A percentile compares a stretch with the other conserved stretches of the same genome.
phyloP scores from a whole-genome alignment of 1,139 yeast genomes.

The Diutina sp. region DNA sequence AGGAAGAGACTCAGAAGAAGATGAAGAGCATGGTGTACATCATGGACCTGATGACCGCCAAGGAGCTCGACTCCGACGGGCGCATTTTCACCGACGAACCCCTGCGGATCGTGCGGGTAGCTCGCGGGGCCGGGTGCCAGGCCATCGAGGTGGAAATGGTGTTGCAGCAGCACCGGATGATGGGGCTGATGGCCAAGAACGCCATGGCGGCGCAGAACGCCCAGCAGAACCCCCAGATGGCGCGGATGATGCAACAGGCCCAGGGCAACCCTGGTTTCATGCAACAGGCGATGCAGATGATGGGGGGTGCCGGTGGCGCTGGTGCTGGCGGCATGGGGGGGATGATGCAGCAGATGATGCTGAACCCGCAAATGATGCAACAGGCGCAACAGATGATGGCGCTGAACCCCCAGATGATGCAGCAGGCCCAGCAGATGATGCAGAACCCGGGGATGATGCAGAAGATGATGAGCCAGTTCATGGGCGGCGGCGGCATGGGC shows the following conservation, averaged over 20 bases:
- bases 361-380: constrained; percentile 19
- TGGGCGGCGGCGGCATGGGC: constrained; percentile 23
- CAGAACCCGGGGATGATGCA: constrained; percentile 52
- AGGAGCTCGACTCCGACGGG: constrained; percentile 89
- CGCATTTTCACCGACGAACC: constrained; percentile 71
- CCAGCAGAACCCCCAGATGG: constrained; percentile 9
- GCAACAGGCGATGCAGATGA: constrained; percentile 39
- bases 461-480: constrained; percentile 64
- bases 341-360: constrained; percentile 39
- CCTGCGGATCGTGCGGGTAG: constrained; percentile 76
- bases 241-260: constrained; percentile 29
- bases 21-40: constrained; percentile 84
- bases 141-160: constrained; percentile 92
- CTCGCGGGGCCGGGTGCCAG: constrained; percentile 91
- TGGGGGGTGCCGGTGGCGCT: constrained; percentile 24
- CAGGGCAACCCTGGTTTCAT: constrained; percentile 41
- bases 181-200: constrained; percentile 75
- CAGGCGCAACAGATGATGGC: constrained; percentile 41
- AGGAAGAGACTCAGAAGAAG: constrained; percentile 74
- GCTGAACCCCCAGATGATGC: constrained; percentile 65
- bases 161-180: constrained; percentile 82
- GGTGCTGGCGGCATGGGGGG: constrained; percentile 14
- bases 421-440: constrained; percentile 39
- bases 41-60: constrained; percentile 92
- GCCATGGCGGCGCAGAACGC: constrained; percentile 13